These are phyloP conservation scores for Verticillium alfalfae DNA, from an alignment of 2,329 filamentous ascomycete genomes.

Conservation along the genomic window DNA sequence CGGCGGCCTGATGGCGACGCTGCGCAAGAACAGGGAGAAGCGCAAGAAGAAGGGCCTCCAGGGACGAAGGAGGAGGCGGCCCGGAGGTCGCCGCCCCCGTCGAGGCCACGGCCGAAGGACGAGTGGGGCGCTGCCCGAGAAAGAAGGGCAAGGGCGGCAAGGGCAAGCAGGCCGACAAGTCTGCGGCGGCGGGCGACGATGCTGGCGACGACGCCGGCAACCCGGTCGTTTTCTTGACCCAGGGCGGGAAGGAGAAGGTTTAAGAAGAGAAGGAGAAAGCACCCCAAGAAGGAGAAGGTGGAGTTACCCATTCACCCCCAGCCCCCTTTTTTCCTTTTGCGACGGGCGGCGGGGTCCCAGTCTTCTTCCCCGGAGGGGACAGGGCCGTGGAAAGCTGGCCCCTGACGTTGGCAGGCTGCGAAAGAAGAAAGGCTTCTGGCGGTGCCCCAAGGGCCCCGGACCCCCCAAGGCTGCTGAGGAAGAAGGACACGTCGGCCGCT, in stretches of 20 bases:
- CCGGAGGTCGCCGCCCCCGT: conserved; percentile 56
- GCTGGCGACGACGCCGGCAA: conserved; percentile 28
- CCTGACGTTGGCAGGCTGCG: conserved; percentile 54
- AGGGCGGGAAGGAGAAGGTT: conserved; percentile 98
- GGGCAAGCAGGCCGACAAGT: conserved; percentile 33
- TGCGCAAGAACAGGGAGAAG: conserved; percentile 79
- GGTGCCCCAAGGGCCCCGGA: conserved; percentile 41
- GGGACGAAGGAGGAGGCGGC: conserved; percentile 69
- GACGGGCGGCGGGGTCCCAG: too few species aligned
- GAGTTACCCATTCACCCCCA: not conserved
- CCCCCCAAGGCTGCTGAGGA: conserved; percentile 45
- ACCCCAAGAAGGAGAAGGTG: conserved; percentile 96
- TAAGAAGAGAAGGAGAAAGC: conserved; percentile 99
- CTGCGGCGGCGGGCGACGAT: conserved; percentile 21
- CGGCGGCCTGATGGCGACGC: conserved; percentile 71
- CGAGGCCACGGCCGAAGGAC: conserved; percentile 80
- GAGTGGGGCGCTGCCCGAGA: conserved; percentile 82
- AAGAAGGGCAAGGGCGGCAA: conserved; percentile 64
- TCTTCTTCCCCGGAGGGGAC: too few species aligned
- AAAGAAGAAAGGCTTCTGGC: conserved; percentile 71
- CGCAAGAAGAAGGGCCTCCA: conserved; percentile 81
- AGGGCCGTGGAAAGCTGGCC: not conserved
- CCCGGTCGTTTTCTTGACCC: conserved; percentile 79
- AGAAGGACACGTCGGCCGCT: conserved; percentile 37
- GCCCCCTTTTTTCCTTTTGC: not conserved